phyloP scores from a whole-genome alignment of 495 filamentous ascomycete genomes.

The Friedmanniomyces endolithicus region DNA sequence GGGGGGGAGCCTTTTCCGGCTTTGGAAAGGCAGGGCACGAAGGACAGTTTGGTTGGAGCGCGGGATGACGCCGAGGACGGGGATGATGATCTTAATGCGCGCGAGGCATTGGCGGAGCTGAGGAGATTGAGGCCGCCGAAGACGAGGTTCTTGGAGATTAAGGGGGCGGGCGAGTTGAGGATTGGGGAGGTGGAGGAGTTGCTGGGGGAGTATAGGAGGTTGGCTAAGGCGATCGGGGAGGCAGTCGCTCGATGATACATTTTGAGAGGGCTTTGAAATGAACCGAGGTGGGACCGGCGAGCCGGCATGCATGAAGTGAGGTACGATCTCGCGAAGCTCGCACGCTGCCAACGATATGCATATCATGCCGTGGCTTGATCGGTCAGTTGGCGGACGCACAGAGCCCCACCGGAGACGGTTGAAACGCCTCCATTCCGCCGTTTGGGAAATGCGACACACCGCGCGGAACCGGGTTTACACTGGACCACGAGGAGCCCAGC shows the following conservation, averaged over 20 bases:
- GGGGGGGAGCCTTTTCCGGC: not conserved
- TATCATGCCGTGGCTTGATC: too few relatives aligned
- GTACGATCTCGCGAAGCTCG: too few relatives aligned
- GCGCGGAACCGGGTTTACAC: too few relatives aligned
- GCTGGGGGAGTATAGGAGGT: constrained; percentile 73
- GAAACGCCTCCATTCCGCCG: too few relatives aligned
- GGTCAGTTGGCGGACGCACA: too few relatives aligned
- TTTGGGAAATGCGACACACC: too few relatives aligned
- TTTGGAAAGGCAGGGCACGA: constrained; percentile 2
- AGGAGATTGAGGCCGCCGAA: constrained; percentile 58
- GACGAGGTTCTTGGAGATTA: constrained; percentile 66
- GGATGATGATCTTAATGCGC: constrained; percentile 18
- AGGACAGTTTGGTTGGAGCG: not conserved
- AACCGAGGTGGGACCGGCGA: too few relatives aligned
- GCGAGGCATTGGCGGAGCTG: constrained; percentile 32
- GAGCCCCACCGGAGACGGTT: too few relatives aligned
- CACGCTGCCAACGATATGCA: too few relatives aligned
- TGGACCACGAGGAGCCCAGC: too few relatives aligned
- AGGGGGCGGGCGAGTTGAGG: constrained; percentile 64
- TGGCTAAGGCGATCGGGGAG: constrained; percentile 56
- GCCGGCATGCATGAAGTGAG: too few relatives aligned
- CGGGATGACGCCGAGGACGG: not conserved
- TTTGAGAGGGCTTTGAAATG: too few relatives aligned
- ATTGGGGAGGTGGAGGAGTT: constrained; percentile 72
- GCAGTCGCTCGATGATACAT: constrained; percentile 14